phyloP scores from a whole-genome alignment of 768 basidiomycete species.

The Podaxis sp. region DNA sequence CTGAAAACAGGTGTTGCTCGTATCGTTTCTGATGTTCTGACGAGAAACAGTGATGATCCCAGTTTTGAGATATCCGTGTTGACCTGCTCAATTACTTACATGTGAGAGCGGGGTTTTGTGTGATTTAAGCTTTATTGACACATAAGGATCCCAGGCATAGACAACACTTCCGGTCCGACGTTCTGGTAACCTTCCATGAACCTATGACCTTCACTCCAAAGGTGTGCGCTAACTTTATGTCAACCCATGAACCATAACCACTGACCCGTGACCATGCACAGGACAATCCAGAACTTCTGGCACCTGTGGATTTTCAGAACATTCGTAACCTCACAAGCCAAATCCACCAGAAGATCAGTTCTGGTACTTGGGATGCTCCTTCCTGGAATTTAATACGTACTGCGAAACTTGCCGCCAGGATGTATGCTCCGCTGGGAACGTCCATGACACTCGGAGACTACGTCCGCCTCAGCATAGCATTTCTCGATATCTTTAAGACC shows the following conservation, averaged over 20 bases:
- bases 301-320: conserved; percentile 59
- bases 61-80: conserved; percentile 72
- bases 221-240: conserved; percentile 31
- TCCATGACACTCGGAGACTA: conserved; percentile 83
- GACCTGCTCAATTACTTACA: conserved; percentile 83
- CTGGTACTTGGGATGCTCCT: conserved; percentile 81
- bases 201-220: conserved; percentile 67
- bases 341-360: conserved; percentile 69
- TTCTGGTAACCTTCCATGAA: conserved; percentile 78
- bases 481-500: conserved; percentile 74
- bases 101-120: conserved; percentile 39
- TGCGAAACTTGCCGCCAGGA: conserved; percentile 73
- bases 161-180: conserved; percentile 86
- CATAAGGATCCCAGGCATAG: conserved; percentile 55
- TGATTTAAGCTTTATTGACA: conserved; percentile 4
- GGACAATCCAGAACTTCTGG: conserved; percentile 72
- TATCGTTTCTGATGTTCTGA: conserved; percentile 75
- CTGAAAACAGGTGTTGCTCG: conserved; percentile 88
- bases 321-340: conserved; percentile 60
- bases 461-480: conserved; percentile 71
- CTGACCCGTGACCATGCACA: conserved; percentile 24
- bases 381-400: conserved; percentile 78
- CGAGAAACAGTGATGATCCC: conserved; percentile 63
- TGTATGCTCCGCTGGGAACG: conserved; percentile 89
- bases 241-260: background rate